Conservation (phyloP, 495 filamentous ascomycete genomes). For the Amphirosellinia nigrospora region DNA sequence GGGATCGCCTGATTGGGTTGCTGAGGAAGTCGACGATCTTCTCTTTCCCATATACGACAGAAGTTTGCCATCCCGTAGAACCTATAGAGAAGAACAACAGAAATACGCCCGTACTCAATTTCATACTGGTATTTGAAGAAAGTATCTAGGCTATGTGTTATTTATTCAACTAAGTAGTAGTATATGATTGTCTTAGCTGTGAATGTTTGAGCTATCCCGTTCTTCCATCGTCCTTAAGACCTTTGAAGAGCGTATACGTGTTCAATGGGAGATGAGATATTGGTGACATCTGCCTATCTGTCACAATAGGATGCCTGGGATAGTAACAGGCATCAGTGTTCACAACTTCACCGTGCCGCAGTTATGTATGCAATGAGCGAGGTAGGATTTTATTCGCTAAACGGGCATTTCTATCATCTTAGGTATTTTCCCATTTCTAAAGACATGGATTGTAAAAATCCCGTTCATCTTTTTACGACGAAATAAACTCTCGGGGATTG, state of each 20-base stretch:
- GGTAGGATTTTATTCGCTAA: background rate
- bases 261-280: background rate
- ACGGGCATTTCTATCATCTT: background rate
- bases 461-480: too few relatives aligned
- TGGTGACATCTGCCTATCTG: background rate
- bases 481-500: background rate
- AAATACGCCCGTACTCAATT: background rate
- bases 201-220: background rate
- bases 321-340: background rate
- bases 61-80: constrained; percentile 1
- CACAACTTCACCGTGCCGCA: background rate
- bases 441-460: background rate
- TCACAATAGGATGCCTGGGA: constrained; percentile 2
- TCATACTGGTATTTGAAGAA: background rate
- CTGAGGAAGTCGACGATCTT: background rate
- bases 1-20: constrained; percentile 8
- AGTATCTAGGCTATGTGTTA: background rate
- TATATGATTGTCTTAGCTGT: background rate
- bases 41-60: background rate
- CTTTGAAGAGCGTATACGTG: background rate
- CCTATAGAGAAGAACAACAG: background rate
- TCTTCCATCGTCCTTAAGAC: background rate
- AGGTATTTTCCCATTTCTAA: background rate
- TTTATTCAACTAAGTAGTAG: background rate
- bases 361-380: background rate